phyloP scores from a whole-genome alignment of 305 asterid genomes.

The Lippia alba region DNA sequence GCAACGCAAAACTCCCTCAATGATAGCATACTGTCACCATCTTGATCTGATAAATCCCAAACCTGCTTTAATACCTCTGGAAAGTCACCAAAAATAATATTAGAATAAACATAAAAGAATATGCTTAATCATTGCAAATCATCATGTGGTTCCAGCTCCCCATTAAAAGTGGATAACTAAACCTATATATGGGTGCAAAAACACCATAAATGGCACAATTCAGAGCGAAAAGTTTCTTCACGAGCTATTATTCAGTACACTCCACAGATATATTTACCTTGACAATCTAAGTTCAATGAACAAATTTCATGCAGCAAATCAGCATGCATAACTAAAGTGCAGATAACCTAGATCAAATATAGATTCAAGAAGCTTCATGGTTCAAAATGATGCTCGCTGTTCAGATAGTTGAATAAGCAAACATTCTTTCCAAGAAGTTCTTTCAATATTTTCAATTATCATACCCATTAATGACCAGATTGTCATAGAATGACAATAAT shows the following conservation, averaged over 20 bases:
- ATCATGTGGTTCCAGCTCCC: slow-evolving; percentile 16
- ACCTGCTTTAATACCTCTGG: slow-evolving; percentile 97
- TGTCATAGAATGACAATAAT: slow-evolving; percentile 10
- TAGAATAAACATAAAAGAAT: slow-evolving; percentile 21
- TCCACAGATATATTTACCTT: slow-evolving; percentile 20
- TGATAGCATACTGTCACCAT: slow-evolving; percentile 91
- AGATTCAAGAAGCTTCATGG: slow-evolving; percentile 28
- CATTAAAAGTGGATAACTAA: slow-evolving; percentile 12
- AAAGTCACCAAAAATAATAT: slow-evolving; percentile 36
- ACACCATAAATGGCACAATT: slow-evolving; percentile 8
- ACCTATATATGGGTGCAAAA: not conserved
- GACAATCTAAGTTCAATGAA: slow-evolving; percentile 10
- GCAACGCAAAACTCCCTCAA: slow-evolving; percentile 92
- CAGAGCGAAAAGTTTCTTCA: not conserved
- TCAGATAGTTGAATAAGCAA: slow-evolving; percentile 18
- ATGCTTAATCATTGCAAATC: slow-evolving; percentile 1
- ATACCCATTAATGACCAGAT: slow-evolving; percentile 4
- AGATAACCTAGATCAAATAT: slow-evolving; percentile 17
- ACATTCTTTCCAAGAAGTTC: slow-evolving; percentile 5
- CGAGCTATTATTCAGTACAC: not conserved
- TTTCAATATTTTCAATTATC: slow-evolving; percentile 13
- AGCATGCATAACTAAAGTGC: slow-evolving; percentile 23
- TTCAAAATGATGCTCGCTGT: slow-evolving; percentile 12
- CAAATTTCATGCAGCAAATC: slow-evolving; percentile 29
- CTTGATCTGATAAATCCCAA: slow-evolving; percentile 98